phyloP scores from a whole-genome alignment of 306 rosid species.

The Cicer arietinum region DNA sequence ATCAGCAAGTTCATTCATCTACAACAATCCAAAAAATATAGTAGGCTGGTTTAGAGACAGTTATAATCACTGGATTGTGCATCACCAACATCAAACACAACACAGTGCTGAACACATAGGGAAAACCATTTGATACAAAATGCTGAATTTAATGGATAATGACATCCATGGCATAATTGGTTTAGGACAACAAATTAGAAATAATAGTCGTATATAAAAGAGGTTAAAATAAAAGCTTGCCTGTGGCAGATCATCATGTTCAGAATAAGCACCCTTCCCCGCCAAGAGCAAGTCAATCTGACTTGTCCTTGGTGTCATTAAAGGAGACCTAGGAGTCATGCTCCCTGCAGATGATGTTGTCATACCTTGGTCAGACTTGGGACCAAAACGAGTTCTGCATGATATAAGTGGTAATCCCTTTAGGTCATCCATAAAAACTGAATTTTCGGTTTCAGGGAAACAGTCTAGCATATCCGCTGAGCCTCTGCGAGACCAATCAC shows the following conservation, averaged over 20 bases:
- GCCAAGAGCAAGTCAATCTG: conserved; percentile 91
- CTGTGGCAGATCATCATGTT: conserved; percentile 96
- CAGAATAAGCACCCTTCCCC: conserved; percentile 92
- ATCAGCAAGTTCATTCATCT: conserved; percentile 97
- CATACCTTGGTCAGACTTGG: conserved; percentile 99
- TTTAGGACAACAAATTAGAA: conserved; percentile 23
- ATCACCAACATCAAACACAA: conserved; percentile 31
- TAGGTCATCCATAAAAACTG: conserved; percentile 83
- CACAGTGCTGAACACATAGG: conserved; percentile 21
- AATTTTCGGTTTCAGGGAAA: conserved; percentile 88
- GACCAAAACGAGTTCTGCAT: conserved; percentile 98
- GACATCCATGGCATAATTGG: conserved; percentile 25
- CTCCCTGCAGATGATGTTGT: conserved; percentile 98
- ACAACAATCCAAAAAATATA: conserved; percentile 45
- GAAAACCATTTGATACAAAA: conserved; percentile 21
- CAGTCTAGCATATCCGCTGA: conserved; percentile 99
- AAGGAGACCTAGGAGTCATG: conserved; percentile 98
- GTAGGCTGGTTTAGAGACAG: conserved; percentile 19
- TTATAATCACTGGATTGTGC: not conserved
- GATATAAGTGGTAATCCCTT: conserved; percentile 93
- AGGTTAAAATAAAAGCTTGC: conserved; percentile 49
- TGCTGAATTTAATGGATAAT: conserved; percentile 22
- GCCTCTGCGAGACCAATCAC: conserved; percentile 98
- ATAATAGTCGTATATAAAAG: conserved; percentile 3
- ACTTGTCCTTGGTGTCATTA: conserved; percentile 94